Evolutionary conservation across 176 grass and related monocot species (phyloP).

Genomic region (Phoenix roebelenii): DNA sequence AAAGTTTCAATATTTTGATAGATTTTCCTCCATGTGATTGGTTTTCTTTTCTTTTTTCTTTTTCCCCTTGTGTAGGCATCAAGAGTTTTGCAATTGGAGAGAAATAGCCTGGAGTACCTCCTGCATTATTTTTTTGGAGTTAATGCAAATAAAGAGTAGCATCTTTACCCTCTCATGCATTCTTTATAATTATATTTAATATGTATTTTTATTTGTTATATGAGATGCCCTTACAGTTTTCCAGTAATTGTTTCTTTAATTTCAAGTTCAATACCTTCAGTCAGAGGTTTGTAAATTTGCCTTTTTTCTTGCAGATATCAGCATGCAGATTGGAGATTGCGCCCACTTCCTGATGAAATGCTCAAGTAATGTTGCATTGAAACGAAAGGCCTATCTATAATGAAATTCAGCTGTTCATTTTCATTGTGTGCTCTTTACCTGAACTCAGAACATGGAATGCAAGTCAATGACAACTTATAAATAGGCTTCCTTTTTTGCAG

Average conservation of each 20-base stretch:
- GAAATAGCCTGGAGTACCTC: slow-evolving; percentile 85
- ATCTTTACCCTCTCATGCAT: slow-evolving; percentile 8
- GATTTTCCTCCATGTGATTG: background rate
- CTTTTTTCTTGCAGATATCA: slow-evolving; percentile 74
- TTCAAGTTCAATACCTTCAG: too few relatives aligned
- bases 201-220: too few relatives aligned
- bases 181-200: too few relatives aligned
- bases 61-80: slow-evolving; percentile 55
- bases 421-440: too few relatives aligned
- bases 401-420: too few relatives aligned
- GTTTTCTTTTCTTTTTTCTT: slow-evolving; percentile 2
- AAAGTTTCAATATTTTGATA: too few relatives aligned
- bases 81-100: slow-evolving; percentile 80
- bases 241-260: too few relatives aligned
- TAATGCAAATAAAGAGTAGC: slow-evolving; percentile 77
- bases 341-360: slow-evolving; percentile 88
- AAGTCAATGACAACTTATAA: too few relatives aligned
- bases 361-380: slow-evolving; percentile 54
- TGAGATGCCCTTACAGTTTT: too few relatives aligned
- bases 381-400: too few relatives aligned
- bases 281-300: too few relatives aligned
- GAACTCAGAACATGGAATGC: too few relatives aligned
- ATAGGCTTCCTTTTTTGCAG: slow-evolving; percentile 22
- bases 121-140: slow-evolving; percentile 77
- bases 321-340: slow-evolving; percentile 82